Conservation (phyloP, 1,284 basidiomycete genomes). For the Inonotus hispidus region DNA sequence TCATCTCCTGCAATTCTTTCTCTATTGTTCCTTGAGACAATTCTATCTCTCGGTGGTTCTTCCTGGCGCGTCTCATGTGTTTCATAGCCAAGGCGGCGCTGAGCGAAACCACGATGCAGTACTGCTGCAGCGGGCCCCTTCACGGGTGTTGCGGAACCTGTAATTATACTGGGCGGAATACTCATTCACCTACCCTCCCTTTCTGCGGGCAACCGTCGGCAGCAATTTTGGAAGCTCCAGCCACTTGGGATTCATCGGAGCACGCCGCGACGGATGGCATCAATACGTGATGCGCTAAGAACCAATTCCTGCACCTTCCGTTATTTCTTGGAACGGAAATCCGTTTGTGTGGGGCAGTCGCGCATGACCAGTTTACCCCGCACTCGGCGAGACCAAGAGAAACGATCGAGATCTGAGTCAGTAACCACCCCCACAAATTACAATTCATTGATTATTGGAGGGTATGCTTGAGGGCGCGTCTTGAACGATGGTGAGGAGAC, state of each 20-base stretch:
- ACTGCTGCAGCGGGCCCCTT: no score
- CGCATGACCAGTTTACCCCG: background rate
- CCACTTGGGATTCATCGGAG: background rate
- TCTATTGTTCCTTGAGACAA: background rate
- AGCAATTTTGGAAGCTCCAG: background rate
- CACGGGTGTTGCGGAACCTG: background rate
- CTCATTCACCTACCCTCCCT: background rate
- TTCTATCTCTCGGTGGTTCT: background rate
- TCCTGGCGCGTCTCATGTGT: background rate
- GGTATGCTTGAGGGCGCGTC: background rate
- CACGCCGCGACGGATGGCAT: background rate
- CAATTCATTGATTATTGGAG: background rate
- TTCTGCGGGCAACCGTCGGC: background rate
- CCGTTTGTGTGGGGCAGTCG: background rate
- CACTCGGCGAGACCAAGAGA: background rate
- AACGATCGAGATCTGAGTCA: constrained; percentile 1
- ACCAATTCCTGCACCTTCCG: background rate
- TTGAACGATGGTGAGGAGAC: background rate
- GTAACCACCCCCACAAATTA: background rate
- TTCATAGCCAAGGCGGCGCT: background rate
- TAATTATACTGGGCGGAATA: background rate
- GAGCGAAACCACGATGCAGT: background rate
- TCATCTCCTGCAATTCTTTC: background rate
- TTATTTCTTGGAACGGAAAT: background rate
- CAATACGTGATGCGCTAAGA: background rate